These are phyloP conservation scores for Capsella bursapastoris DNA, from an alignment of 345 rosid species.

Conservation along the genomic window DNA sequence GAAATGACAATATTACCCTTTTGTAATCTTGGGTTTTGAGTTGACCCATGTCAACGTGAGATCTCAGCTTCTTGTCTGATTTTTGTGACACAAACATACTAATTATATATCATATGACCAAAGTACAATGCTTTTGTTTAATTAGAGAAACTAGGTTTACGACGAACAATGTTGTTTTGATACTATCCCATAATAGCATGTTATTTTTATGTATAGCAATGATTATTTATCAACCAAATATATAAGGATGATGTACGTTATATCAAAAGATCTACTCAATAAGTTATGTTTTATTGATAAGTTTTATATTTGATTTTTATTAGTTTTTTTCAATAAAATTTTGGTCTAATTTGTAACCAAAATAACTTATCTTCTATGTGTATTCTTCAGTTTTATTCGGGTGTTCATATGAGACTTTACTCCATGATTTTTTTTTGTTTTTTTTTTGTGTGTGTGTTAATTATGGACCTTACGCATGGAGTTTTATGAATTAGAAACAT, in stretches of 20 bases:
- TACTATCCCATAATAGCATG: too few relatives aligned
- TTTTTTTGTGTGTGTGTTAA: not conserved
- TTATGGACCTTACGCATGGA: not conserved
- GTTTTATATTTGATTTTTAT: too few relatives aligned
- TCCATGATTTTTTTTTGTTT: not conserved
- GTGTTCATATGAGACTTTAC: not conserved
- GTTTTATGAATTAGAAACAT: not conserved
- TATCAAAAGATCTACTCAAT: too few relatives aligned
- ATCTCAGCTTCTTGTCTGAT: conserved; percentile 34
- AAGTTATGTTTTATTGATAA: too few relatives aligned
- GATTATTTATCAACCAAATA: too few relatives aligned
- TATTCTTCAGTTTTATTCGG: not conserved
- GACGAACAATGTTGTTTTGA: not conserved
- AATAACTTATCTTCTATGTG: too few relatives aligned
- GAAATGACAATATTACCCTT: conserved; percentile 28
- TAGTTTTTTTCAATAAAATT: too few relatives aligned
- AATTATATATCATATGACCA: not conserved
- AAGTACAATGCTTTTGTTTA: not conserved
- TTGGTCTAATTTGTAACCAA: too few relatives aligned
- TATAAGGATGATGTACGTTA: too few relatives aligned
- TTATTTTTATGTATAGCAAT: too few relatives aligned
- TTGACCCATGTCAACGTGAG: conserved; percentile 32
- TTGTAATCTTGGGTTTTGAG: conserved; percentile 4
- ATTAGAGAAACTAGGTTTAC: not conserved
- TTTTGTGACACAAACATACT: not conserved